Evolutionary conservation across 306 rosid species (phyloP), one percentile per base, ranked within the genome.

Genomic region (Cajanus cajan): DNA sequence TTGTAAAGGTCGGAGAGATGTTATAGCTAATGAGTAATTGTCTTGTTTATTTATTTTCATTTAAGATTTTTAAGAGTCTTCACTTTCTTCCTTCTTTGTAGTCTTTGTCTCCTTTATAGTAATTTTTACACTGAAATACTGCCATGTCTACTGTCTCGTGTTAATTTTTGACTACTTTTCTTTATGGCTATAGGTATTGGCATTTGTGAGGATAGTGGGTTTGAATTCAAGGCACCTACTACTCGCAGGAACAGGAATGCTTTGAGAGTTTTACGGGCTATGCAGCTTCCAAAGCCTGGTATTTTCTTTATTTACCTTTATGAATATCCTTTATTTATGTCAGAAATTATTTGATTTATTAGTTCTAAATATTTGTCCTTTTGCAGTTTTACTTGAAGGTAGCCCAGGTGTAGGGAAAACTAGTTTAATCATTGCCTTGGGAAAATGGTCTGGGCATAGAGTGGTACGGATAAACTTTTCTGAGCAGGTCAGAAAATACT

Each of bases 391-490:
- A 83, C 86, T 95, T 71, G 98, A 95, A 86, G 98, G 98, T 14
- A 92, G 98, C 82, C 98, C 98, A 16, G 98, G 98, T 80, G 98
- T 95, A 45, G 98, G 98, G 84, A 95, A 95, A 82, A 95, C 98
- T 51, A 95, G 97, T 88, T 90, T 95, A 76, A 74, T 95, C 84
- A 88, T 87, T 86, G 97, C 98, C 57, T 76, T 95, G 82, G 98
- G 96, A 12, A 88, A 87, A 52, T 78, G 80, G 82, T 92, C 96
- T 74, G 97, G 93, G 81, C 93, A 95, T 81, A 87, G 55, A 78
- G 98, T 95, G 13, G 97, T 92, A 6, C 91, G 98, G 47, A 89
- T 95, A 83, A 95, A 95, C 88, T 82, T 95, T 67, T 95, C 97
- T 16, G 98, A 95, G 84, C 98, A 94, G 97, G 98, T 92, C 33